Conservation (phyloP, 1,284 basidiomycete species). For the Sutorius eximius region DNA sequence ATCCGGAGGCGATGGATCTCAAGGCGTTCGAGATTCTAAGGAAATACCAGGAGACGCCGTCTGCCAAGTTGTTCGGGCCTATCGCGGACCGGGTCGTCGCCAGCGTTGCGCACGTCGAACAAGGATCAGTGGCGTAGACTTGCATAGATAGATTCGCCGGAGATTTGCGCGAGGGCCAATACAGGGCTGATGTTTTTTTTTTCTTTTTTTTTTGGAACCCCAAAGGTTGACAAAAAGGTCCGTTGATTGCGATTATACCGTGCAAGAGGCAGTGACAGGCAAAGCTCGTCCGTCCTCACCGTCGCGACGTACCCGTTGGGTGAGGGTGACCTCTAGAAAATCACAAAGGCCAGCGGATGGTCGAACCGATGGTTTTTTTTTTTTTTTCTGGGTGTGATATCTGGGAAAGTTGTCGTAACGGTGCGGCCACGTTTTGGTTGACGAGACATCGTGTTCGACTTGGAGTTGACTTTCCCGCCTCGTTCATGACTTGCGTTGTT, state of each 20-base stretch:
- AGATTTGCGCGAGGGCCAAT: neutral
- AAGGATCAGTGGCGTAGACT: slow-evolving; percentile 8
- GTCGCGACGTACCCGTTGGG: neutral
- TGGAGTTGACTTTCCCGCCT: slow-evolving; percentile 16
- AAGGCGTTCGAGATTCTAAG: slow-evolving; percentile 49
- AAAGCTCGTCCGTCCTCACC: neutral
- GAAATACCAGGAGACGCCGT: slow-evolving; percentile 60
- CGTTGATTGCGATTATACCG: slow-evolving; percentile 1
- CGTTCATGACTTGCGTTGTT: slow-evolving; percentile 31
- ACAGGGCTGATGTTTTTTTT: neutral
- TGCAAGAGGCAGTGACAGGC: neutral
- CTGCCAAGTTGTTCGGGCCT: slow-evolving; percentile 57
- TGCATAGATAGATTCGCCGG: neutral
- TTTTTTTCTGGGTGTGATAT: slow-evolving; percentile 1
- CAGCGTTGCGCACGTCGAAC: slow-evolving; percentile 4
- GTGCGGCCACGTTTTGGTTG: slow-evolving; percentile 24
- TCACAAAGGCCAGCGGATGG: neutral
- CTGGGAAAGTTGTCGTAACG: slow-evolving; percentile 26
- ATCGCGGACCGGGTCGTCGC: slow-evolving; percentile 47
- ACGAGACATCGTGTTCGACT: slow-evolving; percentile 25
- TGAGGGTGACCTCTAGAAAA: neutral
- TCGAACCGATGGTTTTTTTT: neutral
- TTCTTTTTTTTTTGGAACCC: neutral
- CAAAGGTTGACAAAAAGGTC: slow-evolving; percentile 4
- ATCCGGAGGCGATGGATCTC: slow-evolving; percentile 13